Evolutionary conservation across 805 yeast species (phyloP), one percentile per base, ranked within the genome.

Genomic region (Zygoascus flipseniorum): DNA sequence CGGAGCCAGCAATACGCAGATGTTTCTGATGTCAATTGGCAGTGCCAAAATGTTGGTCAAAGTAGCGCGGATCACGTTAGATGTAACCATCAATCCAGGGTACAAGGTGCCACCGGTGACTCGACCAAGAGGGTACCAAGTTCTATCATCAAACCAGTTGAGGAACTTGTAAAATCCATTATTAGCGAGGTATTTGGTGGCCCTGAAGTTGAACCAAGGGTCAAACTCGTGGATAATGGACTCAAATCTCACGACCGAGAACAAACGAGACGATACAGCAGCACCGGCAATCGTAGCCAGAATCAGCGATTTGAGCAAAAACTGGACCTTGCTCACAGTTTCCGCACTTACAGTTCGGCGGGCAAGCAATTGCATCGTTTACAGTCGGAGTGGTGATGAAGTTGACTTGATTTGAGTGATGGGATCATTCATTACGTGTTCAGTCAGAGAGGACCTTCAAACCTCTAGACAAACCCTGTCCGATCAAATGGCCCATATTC

Each of bases 91-190:
- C 60, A 95, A 75, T 8, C 99, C 99, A 2, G 99, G 99, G 66
- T 95, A 93, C 57, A 93, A 72, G 1, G 99, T 95, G 54, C 99
- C 99, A 62, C 99, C 99, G 11, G 99, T 93, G 65, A 93, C 99
- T 73, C 99, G 81, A 19, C 99, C 99, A 60, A 93, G 76, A 18
- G 99, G 99, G 69, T 93, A 93, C 99, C 99, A 93, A 18, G 99
- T 92, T 67, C 96, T 81, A 69, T 92, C 97, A 69, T 93, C 99
- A 65, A 93, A 93, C 99, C 99, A 93, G 69, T 93, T 93, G 65
- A 95, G 77, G 65, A 93, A 95, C 60, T 89, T 90, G 74, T 89
- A 85, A 69, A 81, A 92, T 6, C 93, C 84, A 65, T 89, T 82
- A 45, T 80, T 74, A 31, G 89, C 95, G 60, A 93, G 77, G 69